Evolutionary conservation across 1,284 basidiomycete genomes (phyloP), one percentile per base, ranked within the genome.

Genomic region (Leccinum griseonigrum): DNA sequence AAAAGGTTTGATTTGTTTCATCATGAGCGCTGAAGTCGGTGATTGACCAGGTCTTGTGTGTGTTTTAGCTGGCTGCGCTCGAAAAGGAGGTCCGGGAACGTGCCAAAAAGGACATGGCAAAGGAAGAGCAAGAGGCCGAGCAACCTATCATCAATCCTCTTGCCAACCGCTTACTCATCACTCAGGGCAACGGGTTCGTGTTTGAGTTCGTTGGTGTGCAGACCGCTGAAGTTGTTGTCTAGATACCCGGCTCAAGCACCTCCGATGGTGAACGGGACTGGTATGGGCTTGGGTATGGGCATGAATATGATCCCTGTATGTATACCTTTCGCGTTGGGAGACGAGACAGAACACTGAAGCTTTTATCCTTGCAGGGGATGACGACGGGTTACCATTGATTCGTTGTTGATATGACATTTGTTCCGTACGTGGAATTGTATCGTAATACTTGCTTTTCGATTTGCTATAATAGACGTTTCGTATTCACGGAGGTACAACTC

Each of bases 31-130:
- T 55, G 54, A 46, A 64, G 46, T 13, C 55, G 51, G 28, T 60
- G 54, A 62, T 54, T 68, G 60, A 71, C 56, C 59, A 28, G 18
- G 59, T 61, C 56, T 26, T 40, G n/a, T 57, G 18, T 61, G 36
- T 36, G n/a, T n/a, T 62, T 8, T 64, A 92, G 88, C 64, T 95
- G 69, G 81, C 82, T 10, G 77, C 83, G 52, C 79, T 97, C 36
- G 92, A 95, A 78, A 92, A 90, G 77, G 87, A 94, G 71, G 86
- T 97, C 48, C 85, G 86, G 71, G 94, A 95, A 71, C 85, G 86
- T 54, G 84, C 86, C 40, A 89, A 86, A 78, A 94, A 93, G 75
- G 88, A 90, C 51, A 83, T 80, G n/a, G 87, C 91, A 77, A 94
- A 95, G 79, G 92, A 95, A 78, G 85, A 92, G 73, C 86, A 87